phyloP scores from a whole-genome alignment of 192 early-diverging fungal genomes.

The Coemansia erecta region DNA sequence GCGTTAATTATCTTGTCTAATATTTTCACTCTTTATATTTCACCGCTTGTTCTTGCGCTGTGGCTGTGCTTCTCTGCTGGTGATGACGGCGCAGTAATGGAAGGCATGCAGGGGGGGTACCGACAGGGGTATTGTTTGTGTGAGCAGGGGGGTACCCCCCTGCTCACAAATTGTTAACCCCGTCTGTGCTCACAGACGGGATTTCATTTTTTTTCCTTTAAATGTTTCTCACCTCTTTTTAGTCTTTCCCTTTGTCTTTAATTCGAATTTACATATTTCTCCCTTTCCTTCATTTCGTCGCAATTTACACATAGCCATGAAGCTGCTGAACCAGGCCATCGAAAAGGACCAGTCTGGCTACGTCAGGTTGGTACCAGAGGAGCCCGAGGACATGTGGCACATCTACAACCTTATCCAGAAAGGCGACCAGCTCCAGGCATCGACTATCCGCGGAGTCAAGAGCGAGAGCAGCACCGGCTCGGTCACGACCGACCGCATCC shows the following conservation, averaged over 20 bases:
- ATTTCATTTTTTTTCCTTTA: slow-evolving; percentile 9
- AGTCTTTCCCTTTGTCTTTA: slow-evolving; percentile 1
- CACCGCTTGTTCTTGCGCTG: too few species aligned
- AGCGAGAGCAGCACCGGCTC: slow-evolving; percentile 86
- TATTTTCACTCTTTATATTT: too few species aligned
- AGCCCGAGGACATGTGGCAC: slow-evolving; percentile 98
- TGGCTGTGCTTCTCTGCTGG: too few species aligned
- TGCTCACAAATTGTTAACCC: too few species aligned
- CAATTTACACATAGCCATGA: slow-evolving; percentile 54
- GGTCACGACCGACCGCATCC: slow-evolving; percentile 75
- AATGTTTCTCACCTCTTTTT: neutral
- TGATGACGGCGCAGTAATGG: too few species aligned
- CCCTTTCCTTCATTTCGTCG: neutral
- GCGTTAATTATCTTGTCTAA: too few species aligned
- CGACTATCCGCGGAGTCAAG: slow-evolving; percentile 88
- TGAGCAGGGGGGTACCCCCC: too few species aligned
- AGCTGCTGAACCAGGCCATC: slow-evolving; percentile 66
- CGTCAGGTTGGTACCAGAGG: slow-evolving; percentile 82
- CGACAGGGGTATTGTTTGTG: too few species aligned
- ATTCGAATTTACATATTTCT: too few species aligned
- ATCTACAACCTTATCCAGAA: slow-evolving; percentile 83
- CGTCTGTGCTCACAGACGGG: neutral
- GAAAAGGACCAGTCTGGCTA: slow-evolving; percentile 81
- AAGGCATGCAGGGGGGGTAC: too few species aligned
- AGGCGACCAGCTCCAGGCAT: slow-evolving; percentile 83